A percentile compares a stretch with the other conserved stretches of the same genome.
Conservation (phyloP, 108 stramenopile species). For the Parmales sp. region DNA sequence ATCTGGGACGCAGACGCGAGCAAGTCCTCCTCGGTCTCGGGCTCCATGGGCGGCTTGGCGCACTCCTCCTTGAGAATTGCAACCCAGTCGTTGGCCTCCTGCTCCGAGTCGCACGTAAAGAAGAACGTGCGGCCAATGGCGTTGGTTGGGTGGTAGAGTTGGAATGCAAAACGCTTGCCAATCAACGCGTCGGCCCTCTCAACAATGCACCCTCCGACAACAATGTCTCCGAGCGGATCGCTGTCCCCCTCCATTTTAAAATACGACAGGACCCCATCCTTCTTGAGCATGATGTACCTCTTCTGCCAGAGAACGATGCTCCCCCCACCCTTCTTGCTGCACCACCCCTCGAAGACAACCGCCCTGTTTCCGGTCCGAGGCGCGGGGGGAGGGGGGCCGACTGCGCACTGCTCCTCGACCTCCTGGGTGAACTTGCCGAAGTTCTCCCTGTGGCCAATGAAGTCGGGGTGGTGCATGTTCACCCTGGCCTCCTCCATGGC, state of each 20-base stretch:
- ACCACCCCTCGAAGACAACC: conserved; percentile 6
- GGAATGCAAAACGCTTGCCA: conserved; percentile 6
- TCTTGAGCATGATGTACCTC: conserved; percentile 10
- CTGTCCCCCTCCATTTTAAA: conserved; percentile 4
- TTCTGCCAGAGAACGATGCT: conserved; percentile 10
- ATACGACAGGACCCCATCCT: conserved; percentile 3
- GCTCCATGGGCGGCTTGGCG: conserved; percentile 12
- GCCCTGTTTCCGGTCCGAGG: conserved; percentile 8
- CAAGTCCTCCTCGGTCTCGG: background rate
- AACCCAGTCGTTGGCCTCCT: conserved; percentile 13
- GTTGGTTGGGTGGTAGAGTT: conserved; percentile 11
- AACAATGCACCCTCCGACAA: conserved; percentile 2
- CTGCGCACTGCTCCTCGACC: conserved; percentile 9
- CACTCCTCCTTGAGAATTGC: conserved; percentile 9
- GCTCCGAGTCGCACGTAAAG: conserved; percentile 9
- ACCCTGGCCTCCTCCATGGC: conserved; percentile 47
- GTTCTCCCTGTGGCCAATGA: conserved; percentile 18
- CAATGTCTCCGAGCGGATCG: conserved; percentile 5
- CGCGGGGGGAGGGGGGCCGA: background rate
- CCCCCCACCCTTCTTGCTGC: conserved; percentile 4
- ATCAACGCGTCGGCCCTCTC: conserved; percentile 11
- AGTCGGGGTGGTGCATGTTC: conserved; percentile 62
- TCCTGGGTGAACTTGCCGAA: conserved; percentile 15
- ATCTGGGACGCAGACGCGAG: too few relatives aligned
- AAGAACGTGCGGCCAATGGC: conserved; percentile 8